A percentile compares a stretch with the other conserved stretches of the same genome.
Evolutionary conservation across 2,329 filamentous ascomycete genomes (phyloP).

Genomic region (Phyllosticta citriasiana): DNA sequence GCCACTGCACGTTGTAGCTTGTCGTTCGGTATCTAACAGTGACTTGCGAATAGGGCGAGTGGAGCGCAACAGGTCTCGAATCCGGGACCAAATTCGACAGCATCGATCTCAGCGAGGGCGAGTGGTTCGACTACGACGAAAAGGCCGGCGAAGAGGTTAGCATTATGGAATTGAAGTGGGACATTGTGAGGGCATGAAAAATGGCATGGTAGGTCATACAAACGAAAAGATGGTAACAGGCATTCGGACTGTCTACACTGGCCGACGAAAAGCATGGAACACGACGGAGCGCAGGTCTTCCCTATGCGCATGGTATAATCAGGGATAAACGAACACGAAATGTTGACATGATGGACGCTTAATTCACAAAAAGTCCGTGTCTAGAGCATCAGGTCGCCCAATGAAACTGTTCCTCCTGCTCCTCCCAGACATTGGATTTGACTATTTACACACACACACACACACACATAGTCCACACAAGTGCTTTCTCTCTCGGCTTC

Average conservation of each 20-base stretch:
- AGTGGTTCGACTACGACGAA: conserved; percentile 98
- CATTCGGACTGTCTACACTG: not conserved
- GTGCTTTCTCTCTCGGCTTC: too few relatives aligned
- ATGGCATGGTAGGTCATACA: not conserved
- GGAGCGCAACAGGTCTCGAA: conserved; percentile 73
- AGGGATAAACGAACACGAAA: too few relatives aligned
- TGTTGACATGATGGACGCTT: too few relatives aligned
- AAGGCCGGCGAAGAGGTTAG: conserved; percentile 86
- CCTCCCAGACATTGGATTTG: too few relatives aligned
- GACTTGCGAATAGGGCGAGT: conserved; percentile 61
- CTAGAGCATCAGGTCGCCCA: too few relatives aligned
- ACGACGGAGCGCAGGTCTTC: too few relatives aligned
- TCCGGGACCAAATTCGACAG: conserved; percentile 70
- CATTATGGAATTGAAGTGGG: conserved; percentile 82
- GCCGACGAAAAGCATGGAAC: too few relatives aligned
- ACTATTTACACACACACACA: too few relatives aligned
- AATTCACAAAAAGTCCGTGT: too few relatives aligned
- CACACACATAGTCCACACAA: too few relatives aligned
- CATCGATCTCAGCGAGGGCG: conserved; percentile 77
- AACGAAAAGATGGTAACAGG: not conserved
- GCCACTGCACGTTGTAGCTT: not conserved
- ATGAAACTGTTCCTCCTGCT: too few relatives aligned
- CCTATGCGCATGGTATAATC: too few relatives aligned
- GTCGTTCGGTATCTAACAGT: not conserved
- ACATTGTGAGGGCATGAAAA: conserved; percentile 52